Base-by-base conservation (phyloP, 2,329 filamentous ascomycete genomes). In the Fusarium oxysporum region DNA sequence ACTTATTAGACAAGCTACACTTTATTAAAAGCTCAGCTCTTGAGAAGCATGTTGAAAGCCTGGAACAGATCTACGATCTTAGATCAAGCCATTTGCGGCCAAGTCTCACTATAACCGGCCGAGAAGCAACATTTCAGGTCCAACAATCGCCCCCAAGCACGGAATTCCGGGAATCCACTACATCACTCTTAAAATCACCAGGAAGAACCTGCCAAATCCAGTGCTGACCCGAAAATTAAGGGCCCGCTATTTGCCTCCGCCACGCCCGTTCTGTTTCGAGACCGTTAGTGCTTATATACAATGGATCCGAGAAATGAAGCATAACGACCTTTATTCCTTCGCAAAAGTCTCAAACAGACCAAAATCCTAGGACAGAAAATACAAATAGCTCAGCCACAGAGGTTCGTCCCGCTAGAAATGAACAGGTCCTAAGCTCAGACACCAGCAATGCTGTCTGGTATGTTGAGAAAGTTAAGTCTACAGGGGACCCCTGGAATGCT, bases 401-500 rank as follows among this genome's bases (percentile, higher is more conserved):
- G 41, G 45, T 19, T 64, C 41, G 37, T 43, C 32, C 53, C 45
- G 37, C 25, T n/a, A 35, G 21, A 61, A 33, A 28, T 23, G 2
- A 71, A 30, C 3, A 8, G 35, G 33, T 25, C 35, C 17, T 23
- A 19, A 45, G 50, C 35, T 37, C 50, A 54, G 40, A 50, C 25
- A 53, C 4, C 11, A 25, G 25, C 12, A 38, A 56, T 45, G 53
- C 14, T 8, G 48, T 25, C 40, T 58, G 71, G 71, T 40, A 68
- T 73, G 63, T 21, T 58, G 10, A 43, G 14, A 58, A 44, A 19
- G 13, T 32, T 56, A 40, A 45, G 21, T 33, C 37, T 37, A 35
- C 56, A 62, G 47, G n/a, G 47, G 55, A 40, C 45, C 48, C 59
- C 47, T 56, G 61, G 57, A 67, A 74, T 74, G 71, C 41, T 47